Percentiles rank a stretch among this genome's conserved stretches.
These are phyloP conservation scores for Yamadazyma membranifaciens DNA, from an alignment of 1,139 yeast genomes.

Conservation along the genomic window DNA sequence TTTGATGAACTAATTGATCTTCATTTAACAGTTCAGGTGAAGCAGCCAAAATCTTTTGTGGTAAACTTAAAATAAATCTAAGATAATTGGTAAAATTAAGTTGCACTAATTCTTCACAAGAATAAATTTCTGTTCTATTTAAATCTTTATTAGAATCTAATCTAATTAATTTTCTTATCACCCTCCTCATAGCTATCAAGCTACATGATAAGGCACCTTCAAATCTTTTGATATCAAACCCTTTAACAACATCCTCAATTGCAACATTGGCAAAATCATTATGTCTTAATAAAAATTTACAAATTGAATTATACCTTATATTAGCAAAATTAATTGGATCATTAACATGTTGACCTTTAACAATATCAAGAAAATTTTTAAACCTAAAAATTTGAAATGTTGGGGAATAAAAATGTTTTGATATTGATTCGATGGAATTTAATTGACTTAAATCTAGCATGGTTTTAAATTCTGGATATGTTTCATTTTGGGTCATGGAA, in stretches of 20 bases:
- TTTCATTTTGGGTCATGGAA: slow-evolving; percentile 11
- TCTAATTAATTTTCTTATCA: slow-evolving; percentile 28
- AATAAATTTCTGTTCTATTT: slow-evolving; percentile 15
- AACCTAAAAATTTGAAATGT: slow-evolving; percentile 34
- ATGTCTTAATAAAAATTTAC: slow-evolving; percentile 32
- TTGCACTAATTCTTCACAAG: slow-evolving; percentile 40
- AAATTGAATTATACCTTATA: slow-evolving; percentile 37
- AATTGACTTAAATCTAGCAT: slow-evolving; percentile 23
- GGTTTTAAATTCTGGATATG: slow-evolving; percentile 21
- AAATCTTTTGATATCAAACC: slow-evolving; percentile 22
- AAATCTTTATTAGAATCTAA: slow-evolving; percentile 7
- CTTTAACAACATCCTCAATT: slow-evolving; percentile 14
- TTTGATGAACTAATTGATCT: slow-evolving; percentile 27
- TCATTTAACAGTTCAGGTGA: slow-evolving; percentile 20
- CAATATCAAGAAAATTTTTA: slow-evolving; percentile 31
- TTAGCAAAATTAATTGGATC: slow-evolving; percentile 45
- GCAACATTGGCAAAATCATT: slow-evolving; percentile 12
- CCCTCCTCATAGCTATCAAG: slow-evolving; percentile 26
- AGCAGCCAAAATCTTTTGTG: slow-evolving; percentile 17
- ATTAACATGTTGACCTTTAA: slow-evolving; percentile 31
- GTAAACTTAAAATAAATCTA: slow-evolving; percentile 34
- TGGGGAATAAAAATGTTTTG: slow-evolving; percentile 25
- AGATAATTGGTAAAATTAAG: slow-evolving; percentile 40
- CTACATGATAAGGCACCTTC: slow-evolving; percentile 37
- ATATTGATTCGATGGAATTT: slow-evolving; percentile 26